Percentiles rank a stretch among this genome's conserved stretches.
Evolutionary conservation across 768 basidiomycete species (phyloP).

Genomic region (Pholiota microspora): DNA sequence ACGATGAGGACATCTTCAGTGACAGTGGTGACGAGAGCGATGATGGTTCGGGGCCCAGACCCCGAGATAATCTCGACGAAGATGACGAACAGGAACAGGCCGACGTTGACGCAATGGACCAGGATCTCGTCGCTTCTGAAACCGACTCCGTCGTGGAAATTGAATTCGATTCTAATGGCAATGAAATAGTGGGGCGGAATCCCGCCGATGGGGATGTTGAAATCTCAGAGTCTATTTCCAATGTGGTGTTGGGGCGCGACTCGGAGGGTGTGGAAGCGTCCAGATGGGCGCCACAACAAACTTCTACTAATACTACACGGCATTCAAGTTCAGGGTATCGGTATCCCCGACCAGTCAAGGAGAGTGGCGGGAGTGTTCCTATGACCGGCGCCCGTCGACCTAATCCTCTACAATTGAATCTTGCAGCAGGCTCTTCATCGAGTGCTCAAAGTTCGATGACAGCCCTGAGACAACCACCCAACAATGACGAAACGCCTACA

Average conservation of each 20-base stretch:
- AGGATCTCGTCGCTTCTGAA: slow-evolving; percentile 51
- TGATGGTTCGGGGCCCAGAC: slow-evolving; percentile 13
- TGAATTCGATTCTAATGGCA: slow-evolving; percentile 5
- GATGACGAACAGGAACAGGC: slow-evolving; percentile 52
- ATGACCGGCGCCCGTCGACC: slow-evolving; percentile 10
- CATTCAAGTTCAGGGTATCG: slow-evolving; percentile 7
- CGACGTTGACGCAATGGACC: slow-evolving; percentile 74
- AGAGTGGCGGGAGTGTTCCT: slow-evolving; percentile 1
- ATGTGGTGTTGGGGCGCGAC: slow-evolving; percentile 18
- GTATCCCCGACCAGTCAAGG: slow-evolving; percentile 6
- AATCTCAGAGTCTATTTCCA: slow-evolving; percentile 8
- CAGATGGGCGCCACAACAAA: slow-evolving; percentile 27
- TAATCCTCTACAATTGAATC: background rate
- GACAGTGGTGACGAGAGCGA: slow-evolving; percentile 52
- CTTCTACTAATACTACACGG: slow-evolving; percentile 12
- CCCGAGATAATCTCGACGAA: slow-evolving; percentile 20
- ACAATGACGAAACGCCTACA: slow-evolving; percentile 25
- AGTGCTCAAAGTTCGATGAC: slow-evolving; percentile 6
- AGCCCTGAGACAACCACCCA: slow-evolving; percentile 10
- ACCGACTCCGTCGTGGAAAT: slow-evolving; percentile 34
- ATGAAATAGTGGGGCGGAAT: background rate
- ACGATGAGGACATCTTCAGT: slow-evolving; percentile 66
- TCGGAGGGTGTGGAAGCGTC: slow-evolving; percentile 30
- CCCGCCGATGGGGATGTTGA: slow-evolving; percentile 5
- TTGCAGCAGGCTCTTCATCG: slow-evolving; percentile 9